Evolutionary conservation across 1,284 basidiomycete species (phyloP), one percentile per base, ranked within the genome.

Genomic region (Ustilago crameri): DNA sequence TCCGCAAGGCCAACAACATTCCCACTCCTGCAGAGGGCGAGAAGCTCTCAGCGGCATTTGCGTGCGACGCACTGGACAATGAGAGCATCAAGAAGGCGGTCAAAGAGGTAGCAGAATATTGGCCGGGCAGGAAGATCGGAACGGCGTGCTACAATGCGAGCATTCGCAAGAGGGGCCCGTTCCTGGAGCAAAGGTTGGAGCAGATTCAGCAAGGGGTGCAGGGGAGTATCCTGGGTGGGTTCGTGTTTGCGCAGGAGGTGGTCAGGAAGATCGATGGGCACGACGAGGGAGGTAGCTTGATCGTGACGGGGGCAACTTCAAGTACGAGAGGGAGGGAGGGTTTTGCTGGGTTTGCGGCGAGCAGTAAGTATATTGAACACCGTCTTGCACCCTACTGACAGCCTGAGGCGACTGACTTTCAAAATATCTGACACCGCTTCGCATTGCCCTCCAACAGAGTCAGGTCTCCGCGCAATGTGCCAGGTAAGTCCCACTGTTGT

Each of bases 251-350:
- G 5, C 75, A 79, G 52, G 52, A 55, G 5, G 48, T 52, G 9
- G 17, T 79, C 17, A 17, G 59, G 2, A 30, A 50, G 37, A 71
- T 79, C 50, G 55, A 56, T 9, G 15, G 38, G 26, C 55, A 68
- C 42, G 55, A 50, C 2, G 26, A 53, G 23, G 75, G 78, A 9
- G 78, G 76, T 5, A 66, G 12, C 15, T 40, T 79, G 34, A 47
- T 79, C 17, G 76, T 78, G 3, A 79, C 78, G 2, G 78, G 78
- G 9, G 78, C 78, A 4, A 78, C 76, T 3, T 64, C 57, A 18
- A 62, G 60, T 22, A 75, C 58, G 0, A 48, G 78, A 12, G 78
- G 78, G 1, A 52, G 74, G n/a, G 70, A 71, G 23, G 63, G 65
- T 3, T 79, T 79, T 55, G 76, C 74, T 24, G 70, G 64, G 5